Evolutionary conservation across 2,329 filamentous ascomycete species (phyloP).

Genomic region (Malbranchea cinnamomea): DNA sequence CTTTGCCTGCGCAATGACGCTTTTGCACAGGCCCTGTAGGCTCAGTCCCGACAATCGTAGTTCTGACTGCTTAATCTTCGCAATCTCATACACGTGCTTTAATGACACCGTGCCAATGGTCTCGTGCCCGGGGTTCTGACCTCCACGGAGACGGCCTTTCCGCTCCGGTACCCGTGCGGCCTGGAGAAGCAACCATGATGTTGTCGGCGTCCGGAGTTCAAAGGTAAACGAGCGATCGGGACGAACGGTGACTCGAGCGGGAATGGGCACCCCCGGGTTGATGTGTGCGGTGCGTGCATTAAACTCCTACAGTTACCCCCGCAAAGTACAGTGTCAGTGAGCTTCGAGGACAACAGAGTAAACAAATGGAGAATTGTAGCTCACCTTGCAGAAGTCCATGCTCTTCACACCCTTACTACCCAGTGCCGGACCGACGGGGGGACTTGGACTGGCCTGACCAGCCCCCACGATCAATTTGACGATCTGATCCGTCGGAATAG

Average conservation of each 20-base stretch:
- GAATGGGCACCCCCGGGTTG: conserved; percentile 66
- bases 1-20: conserved; percentile 59
- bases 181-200: conserved; percentile 73
- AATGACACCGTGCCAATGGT: conserved; percentile 72
- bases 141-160: conserved; percentile 63
- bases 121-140: conserved; percentile 59
- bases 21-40: conserved; percentile 56
- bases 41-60: conserved; percentile 56
- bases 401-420: conserved; percentile 97
- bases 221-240: conserved; percentile 89
- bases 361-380: conserved; percentile 8
- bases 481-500: conserved; percentile 49
- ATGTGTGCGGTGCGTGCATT: conserved; percentile 87
- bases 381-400: conserved; percentile 98
- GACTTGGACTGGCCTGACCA: conserved; percentile 85
- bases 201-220: conserved; percentile 86
- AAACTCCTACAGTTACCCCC: conserved; percentile 55
- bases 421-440: conserved; percentile 87
- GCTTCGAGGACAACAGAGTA: background rate
- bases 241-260: conserved; percentile 79
- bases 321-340: background rate
- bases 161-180: conserved; percentile 58
- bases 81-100: conserved; percentile 96
- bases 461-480: conserved; percentile 97
- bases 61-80: conserved; percentile 82